Conservation (phyloP, 345 rosid species). For the Dovyalis caffra region DNA sequence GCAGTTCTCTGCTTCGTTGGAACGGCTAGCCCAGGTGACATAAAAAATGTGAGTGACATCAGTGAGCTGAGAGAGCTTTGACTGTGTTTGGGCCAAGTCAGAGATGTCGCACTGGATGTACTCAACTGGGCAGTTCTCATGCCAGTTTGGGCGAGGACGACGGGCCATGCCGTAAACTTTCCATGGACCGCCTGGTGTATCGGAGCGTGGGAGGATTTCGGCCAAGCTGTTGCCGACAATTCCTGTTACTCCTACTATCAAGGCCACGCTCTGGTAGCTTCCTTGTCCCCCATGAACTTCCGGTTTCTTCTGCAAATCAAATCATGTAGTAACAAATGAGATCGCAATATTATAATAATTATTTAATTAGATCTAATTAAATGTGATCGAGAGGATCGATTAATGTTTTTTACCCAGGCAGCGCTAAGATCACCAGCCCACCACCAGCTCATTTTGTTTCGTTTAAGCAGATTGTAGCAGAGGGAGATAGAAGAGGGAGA, state of each 20-base stretch:
- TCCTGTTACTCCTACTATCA: background rate
- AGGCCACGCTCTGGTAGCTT: constrained; percentile 7
- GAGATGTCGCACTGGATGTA: constrained; percentile 22
- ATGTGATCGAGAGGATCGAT: too few relatives aligned
- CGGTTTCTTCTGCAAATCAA: background rate
- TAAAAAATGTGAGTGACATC: constrained; percentile 18
- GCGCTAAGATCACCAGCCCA: too few relatives aligned
- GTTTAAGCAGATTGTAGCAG: too few relatives aligned
- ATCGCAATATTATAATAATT: background rate
- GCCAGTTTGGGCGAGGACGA: constrained; percentile 14
- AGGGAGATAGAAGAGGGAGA: too few relatives aligned
- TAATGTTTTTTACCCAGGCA: too few relatives aligned
- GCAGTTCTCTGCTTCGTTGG: constrained; percentile 12
- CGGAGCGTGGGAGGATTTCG: constrained; percentile 17
- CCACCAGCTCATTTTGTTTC: too few relatives aligned
- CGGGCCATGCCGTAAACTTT: constrained; percentile 20
- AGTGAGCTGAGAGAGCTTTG: constrained; percentile 16
- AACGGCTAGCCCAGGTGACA: constrained; percentile 9
- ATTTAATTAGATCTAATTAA: background rate
- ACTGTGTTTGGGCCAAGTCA: background rate
- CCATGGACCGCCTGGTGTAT: constrained; percentile 22
- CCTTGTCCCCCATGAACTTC: background rate
- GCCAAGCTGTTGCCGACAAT: constrained; percentile 18
- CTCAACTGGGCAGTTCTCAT: constrained; percentile 10
- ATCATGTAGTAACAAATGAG: background rate